Evolutionary conservation across 805 yeast genomes (phyloP).

Genomic region (Yarrowia sp.): DNA sequence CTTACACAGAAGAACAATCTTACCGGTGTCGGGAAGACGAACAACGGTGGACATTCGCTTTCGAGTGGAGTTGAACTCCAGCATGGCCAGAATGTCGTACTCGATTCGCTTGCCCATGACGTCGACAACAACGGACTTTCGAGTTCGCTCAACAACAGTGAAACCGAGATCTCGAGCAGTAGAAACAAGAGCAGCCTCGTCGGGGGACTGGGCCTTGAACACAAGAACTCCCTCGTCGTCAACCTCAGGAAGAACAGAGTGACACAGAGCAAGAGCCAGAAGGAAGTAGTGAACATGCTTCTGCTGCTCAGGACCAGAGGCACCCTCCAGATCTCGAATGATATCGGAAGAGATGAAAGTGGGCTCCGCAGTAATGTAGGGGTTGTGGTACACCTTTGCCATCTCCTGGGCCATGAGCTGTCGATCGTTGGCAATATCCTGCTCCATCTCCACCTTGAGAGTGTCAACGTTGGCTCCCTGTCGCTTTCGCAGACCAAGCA

Average conservation of each 20-base stretch:
- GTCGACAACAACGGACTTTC: slow-evolving; percentile 57
- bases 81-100: slow-evolving; percentile 62
- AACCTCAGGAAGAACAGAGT: slow-evolving; percentile 75
- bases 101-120: slow-evolving; percentile 58
- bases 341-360: slow-evolving; percentile 71
- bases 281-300: slow-evolving; percentile 64
- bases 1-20: slow-evolving; percentile 63
- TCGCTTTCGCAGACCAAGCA: slow-evolving; percentile 71
- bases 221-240: slow-evolving; percentile 50
- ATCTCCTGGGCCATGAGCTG: slow-evolving; percentile 59
- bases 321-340: slow-evolving; percentile 58
- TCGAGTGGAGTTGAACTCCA: slow-evolving; percentile 76
- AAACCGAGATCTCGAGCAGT: slow-evolving; percentile 80
- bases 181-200: slow-evolving; percentile 81
- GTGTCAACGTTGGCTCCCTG: slow-evolving; percentile 66
- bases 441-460: slow-evolving; percentile 58
- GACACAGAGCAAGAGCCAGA: slow-evolving; percentile 76
- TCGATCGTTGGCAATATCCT: slow-evolving; percentile 57
- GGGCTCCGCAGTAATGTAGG: slow-evolving; percentile 48
- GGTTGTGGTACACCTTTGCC: slow-evolving; percentile 59
- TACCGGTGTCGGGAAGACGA: slow-evolving; percentile 51
- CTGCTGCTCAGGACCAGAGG: slow-evolving; percentile 54
- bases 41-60: slow-evolving; percentile 81
- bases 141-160: slow-evolving; percentile 63
- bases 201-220: slow-evolving; percentile 85